phyloP scores from a whole-genome alignment of 768 basidiomycete genomes.

The Calocybe gangraenosa region DNA sequence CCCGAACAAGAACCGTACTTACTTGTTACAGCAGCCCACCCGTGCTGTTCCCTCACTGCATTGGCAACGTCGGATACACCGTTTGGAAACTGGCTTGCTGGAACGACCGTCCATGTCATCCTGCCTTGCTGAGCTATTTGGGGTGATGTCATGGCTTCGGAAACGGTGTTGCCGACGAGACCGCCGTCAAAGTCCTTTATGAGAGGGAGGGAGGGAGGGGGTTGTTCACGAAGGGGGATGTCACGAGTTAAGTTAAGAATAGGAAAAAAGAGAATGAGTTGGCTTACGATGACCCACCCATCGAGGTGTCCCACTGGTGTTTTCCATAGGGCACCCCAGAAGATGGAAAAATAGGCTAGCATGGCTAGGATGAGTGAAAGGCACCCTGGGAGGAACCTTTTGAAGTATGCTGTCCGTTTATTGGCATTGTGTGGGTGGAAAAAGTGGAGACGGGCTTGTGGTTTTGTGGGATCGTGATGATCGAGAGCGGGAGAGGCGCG shows the following conservation, averaged over 20 bases:
- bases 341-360: slow-evolving; percentile 19
- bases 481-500: no score
- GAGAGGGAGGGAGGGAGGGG: background rate
- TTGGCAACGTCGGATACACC: slow-evolving; percentile 38
- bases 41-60: slow-evolving; percentile 44
- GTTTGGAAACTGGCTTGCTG: slow-evolving; percentile 40
- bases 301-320: slow-evolving; percentile 15
- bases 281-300: slow-evolving; percentile 21
- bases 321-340: slow-evolving; percentile 22
- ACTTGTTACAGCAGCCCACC: slow-evolving; percentile 56
- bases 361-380: slow-evolving; percentile 14
- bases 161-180: slow-evolving; percentile 43
- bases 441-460: background rate
- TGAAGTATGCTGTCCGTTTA: slow-evolving; percentile 15
- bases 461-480: no score
- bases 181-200: slow-evolving; percentile 61
- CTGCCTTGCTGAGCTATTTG: slow-evolving; percentile 19
- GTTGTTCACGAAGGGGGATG: background rate
- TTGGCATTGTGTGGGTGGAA: slow-evolving; percentile 6
- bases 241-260: no score
- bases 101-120: slow-evolving; percentile 42
- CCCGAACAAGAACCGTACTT: slow-evolving; percentile 17
- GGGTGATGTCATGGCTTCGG: slow-evolving; percentile 28
- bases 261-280: background rate
- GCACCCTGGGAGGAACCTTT: slow-evolving; percentile 10